Base-by-base conservation (phyloP, 352 stramenopile genomes). In the Achlya hypogyna region DNA sequence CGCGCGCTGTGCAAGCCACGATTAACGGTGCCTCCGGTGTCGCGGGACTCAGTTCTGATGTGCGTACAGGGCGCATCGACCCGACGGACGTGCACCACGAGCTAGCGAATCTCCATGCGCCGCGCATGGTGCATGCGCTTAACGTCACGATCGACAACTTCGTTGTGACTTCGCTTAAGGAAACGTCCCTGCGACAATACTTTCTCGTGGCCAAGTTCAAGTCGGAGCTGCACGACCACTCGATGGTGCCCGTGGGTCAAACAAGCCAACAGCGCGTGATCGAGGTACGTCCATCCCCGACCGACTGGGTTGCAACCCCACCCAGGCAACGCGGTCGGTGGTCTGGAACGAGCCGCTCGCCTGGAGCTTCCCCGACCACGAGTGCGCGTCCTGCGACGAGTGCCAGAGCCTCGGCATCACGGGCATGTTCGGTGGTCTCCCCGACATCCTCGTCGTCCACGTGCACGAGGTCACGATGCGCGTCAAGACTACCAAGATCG, bases 191-290 rank as follows among this genome's bases (percentile, higher is more conserved):
- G 62, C 85, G 85, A 20, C 83, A 91, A 65, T 91, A 91, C 64
- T 93, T 91, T 76, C 74, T 89, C 18, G 85, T 93, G 27, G 74
- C 84, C 70, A 91, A 91, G 71, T 93, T 90, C 64, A 88, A 91
- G 60, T 91, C 85, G 42, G 82, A 91, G 58, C 69, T 90, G 27
- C 85, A 93, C 51, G 81, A 90, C 64, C 84, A 89, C 47, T 84
- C 81, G 25, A 70, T 74, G 29, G 75, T 89, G 18, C 82, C 85
- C 3, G 85, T 93, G 25, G 83, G 83, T 0, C 85, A 93, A 66
- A 90, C 82, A 4, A 77, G 14, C 81, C 85, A n/a, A 86, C 79
- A 63, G 72, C 79, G 4, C 75, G 79, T 59, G 81, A 82, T 9
- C 45, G 18, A 51, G 12, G 58, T 65, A 5, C 45, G 43, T 52